Base-by-base conservation (phyloP, 163 green algal genomes). In the Scenedesmus sp. region DNA sequence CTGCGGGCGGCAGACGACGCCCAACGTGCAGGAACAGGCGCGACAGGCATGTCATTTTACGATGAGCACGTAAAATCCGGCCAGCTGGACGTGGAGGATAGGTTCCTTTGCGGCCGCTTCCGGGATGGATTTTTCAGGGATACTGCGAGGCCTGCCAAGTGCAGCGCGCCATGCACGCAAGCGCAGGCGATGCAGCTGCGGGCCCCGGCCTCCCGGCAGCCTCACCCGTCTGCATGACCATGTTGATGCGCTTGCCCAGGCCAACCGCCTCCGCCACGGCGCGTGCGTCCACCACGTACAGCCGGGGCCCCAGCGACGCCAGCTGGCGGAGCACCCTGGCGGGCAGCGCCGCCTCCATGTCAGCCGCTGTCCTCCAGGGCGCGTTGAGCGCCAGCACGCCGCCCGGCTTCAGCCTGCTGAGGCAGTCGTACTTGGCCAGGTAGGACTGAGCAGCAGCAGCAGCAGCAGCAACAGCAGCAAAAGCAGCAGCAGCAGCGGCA, bases 191-290 rank as follows among this genome's bases (percentile, higher is more conserved):
- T 1, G 65, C 26, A n/a, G n/a, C n/a, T n/a, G n/a, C n/a, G n/a
- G n/a, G n/a, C n/a, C 30, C 65, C 65, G 6, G 7, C 26, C 65
- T 12, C 65, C 65, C 65, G 6, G 70, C 72, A 81, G 35, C 59
- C 59, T 72, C 59, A 72, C 59, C 59, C 2, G 89, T 89, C 88
- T 95, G 94, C 94, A 96, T 95, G 40, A 95, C 92, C 94, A 95
- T 96, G 93, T 96, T 96, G 73, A 96, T 92, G 87, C 93, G 94
- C 89, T 94, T 94, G 65, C 94, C 94, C 49, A 96, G 91, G 37
- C 94, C 93, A 0, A 91, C 89, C 10, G 68, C 84, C 7, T 93
- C 86, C n/a, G 93, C 94, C 35, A 96, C 92, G 1, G 84, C 83
- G 35, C 87, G 86, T 3, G 92, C 94, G 43, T 96, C 91, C 3